Evolutionary conservation across 179 eudicot genomes (phyloP), one percentile per base, ranked within the genome.

Genomic region (Carnegiea gigantea): DNA sequence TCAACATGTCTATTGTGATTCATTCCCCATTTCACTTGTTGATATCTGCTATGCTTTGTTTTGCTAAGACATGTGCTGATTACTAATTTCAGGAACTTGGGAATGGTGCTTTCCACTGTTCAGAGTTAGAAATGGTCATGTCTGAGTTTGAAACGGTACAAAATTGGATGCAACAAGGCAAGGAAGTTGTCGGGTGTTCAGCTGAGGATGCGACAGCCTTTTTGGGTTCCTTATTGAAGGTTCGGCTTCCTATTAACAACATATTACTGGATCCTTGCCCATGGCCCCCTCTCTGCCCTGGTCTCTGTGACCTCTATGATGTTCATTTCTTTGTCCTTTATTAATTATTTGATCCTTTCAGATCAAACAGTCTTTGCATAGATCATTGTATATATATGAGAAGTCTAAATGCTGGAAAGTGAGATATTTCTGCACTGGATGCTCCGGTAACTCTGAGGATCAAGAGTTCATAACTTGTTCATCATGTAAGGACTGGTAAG

Each of bases 401-500:
- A 85, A 85, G 77, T 88, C 83, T 13, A 88, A 81, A 82, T 82
- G 89, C 77, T 83, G 83, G 82, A 88, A 92, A 83, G 90, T 84
- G 82, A 85, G 86, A 71, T 85, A 79, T 59, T 89, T 89, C 80
- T 95, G 98, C 86, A 78, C 86, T 53, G 88, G 87, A 75, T 97
- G 98, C 89, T 86, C 87, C 81, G 75, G 53, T 73, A 83, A 82
- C 82, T 81, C 86, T 81, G 92, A 92, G 38, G 91, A 92, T 85
- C 86, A 89, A 83, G 89, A 88, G 75, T 86, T 84, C 77, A 82
- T 88, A 20, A 87, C 93, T 64, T 97, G 99, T 86, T 92, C 92
- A 76, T 77, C 88, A 79, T 97, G 99, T 85, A 91, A 87, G 79
- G 93, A 92, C 86, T 84, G 98, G 99, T 95, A 92, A 88, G 89